Conservation (phyloP, 306 rosid species). For the Acacia confusa region DNA sequence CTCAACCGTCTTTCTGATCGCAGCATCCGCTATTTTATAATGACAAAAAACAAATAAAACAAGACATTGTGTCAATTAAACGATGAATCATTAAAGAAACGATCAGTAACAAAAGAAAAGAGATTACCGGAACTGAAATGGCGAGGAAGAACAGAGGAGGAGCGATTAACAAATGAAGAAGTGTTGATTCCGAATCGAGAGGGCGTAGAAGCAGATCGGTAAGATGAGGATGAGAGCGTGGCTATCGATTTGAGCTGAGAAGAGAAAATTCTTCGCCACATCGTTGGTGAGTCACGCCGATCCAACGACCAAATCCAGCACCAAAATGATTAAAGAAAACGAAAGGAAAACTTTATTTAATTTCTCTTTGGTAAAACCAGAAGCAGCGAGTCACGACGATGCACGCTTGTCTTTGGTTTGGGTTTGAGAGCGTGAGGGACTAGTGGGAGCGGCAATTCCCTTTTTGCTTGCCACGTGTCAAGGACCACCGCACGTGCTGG, state of each 20-base stretch:
- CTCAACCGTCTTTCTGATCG: conserved; percentile 69
- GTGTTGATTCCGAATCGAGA: conserved; percentile 41
- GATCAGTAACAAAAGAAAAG: not conserved
- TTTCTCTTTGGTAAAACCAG: not conserved
- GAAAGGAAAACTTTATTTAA: conserved; percentile 14
- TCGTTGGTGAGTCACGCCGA: conserved; percentile 18
- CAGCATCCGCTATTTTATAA: conserved; percentile 30
- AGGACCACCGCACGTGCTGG: not conserved
- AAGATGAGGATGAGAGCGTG: conserved; percentile 9
- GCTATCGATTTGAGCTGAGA: conserved; percentile 69
- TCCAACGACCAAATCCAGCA: not conserved
- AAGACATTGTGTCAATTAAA: not conserved
- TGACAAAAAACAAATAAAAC: not conserved
- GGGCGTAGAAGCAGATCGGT: conserved; percentile 46
- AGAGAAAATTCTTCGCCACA: conserved; percentile 83
- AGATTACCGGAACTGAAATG: conserved; percentile 57
- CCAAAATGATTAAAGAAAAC: conserved; percentile 43
- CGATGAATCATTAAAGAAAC: not conserved
- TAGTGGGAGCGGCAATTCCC: not conserved
- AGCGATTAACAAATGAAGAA: conserved; percentile 27
- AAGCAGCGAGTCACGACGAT: not conserved
- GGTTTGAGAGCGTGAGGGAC: not conserved
- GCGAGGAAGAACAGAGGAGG: conserved; percentile 17
- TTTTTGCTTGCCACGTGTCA: not conserved
- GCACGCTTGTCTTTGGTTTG: not conserved